Conservation (phyloP, 2,329 filamentous ascomycete species). For the Verticillium nonalfalfae region DNA sequence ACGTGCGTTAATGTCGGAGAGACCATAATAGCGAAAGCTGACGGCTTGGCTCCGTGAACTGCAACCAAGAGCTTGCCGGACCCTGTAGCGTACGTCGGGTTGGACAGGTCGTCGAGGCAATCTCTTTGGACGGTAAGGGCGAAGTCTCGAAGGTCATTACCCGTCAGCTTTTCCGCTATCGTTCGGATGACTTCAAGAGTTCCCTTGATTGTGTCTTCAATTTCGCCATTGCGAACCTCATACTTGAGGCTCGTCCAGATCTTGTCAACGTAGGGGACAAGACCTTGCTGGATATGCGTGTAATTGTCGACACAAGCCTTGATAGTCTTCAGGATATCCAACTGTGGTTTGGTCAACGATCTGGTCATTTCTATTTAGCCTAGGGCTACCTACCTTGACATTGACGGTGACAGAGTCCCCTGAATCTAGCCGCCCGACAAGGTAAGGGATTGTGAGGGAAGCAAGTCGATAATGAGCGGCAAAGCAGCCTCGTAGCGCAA, state of each 20-base stretch:
- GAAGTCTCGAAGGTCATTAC: constrained; percentile 37
- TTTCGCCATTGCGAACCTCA: constrained; percentile 55
- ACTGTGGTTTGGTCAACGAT: constrained; percentile 16
- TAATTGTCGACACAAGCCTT: constrained; percentile 47
- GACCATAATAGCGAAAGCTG: constrained; percentile 41
- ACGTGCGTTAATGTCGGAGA: constrained; percentile 41
- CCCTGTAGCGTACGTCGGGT: constrained; percentile 42
- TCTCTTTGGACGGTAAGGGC: constrained; percentile 43
- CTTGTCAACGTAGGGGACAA: constrained; percentile 41
- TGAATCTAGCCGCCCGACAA: constrained; percentile 52
- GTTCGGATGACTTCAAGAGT: constrained; percentile 48
- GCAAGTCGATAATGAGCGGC: constrained; percentile 41
- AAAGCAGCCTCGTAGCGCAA: constrained; percentile 46
- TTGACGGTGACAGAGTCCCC: constrained; percentile 51
- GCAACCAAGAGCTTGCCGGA: constrained; percentile 47
- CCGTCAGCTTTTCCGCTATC: constrained; percentile 38
- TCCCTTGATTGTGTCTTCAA: constrained; percentile 49
- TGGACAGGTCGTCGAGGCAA: constrained; percentile 46
- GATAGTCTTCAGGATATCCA: constrained; percentile 51
- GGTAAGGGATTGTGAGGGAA: constrained; percentile 41
- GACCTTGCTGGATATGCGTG: constrained; percentile 33
- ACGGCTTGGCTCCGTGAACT: constrained; percentile 39
- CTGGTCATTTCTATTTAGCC: not conserved
- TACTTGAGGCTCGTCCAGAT: constrained; percentile 58
- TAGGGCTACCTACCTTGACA: constrained; percentile 38